Conservation (phyloP, 768 basidiomycete genomes). For the Termitomyces sp. region DNA sequence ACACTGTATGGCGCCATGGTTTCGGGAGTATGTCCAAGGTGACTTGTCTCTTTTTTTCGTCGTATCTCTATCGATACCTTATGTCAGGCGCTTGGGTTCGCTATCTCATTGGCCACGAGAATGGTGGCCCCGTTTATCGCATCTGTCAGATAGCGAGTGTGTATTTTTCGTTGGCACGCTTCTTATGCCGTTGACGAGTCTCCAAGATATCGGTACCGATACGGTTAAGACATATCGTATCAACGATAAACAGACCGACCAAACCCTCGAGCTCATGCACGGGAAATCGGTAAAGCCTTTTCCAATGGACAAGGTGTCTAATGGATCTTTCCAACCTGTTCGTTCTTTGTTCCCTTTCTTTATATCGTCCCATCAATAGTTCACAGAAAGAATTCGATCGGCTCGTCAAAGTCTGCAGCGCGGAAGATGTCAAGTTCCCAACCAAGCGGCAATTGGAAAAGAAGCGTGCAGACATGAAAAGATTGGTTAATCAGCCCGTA, state of each 20-base stretch:
- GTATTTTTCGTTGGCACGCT: slow-evolving; percentile 23
- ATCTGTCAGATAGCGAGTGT: slow-evolving; percentile 75
- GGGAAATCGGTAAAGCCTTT: slow-evolving; percentile 61
- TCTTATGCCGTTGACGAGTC: neutral
- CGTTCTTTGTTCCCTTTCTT: slow-evolving; percentile 28
- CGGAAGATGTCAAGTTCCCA: slow-evolving; percentile 61
- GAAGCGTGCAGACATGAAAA: slow-evolving; percentile 60
- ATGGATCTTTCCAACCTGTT: slow-evolving; percentile 60
- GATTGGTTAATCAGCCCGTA: slow-evolving; percentile 53
- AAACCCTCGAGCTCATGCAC: slow-evolving; percentile 70
- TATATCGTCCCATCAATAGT: neutral
- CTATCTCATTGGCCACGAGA: slow-evolving; percentile 68
- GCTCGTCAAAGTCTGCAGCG: slow-evolving; percentile 35
- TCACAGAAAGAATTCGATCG: slow-evolving; percentile 71
- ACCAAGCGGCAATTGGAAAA: slow-evolving; percentile 59
- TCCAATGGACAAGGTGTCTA: slow-evolving; percentile 85
- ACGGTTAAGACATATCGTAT: slow-evolving; percentile 66
- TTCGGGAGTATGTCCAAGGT: slow-evolving; percentile 81
- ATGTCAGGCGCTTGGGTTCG: slow-evolving; percentile 78
- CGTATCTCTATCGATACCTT: slow-evolving; percentile 4
- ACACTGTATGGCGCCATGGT: slow-evolving; percentile 74
- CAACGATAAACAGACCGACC: slow-evolving; percentile 58
- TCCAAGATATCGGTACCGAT: slow-evolving; percentile 44
- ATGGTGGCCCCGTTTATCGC: slow-evolving; percentile 62
- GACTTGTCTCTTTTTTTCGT: slow-evolving; percentile 8